Evolutionary conservation across 352 stramenopile genomes (phyloP), one percentile per base, ranked within the genome.

Genomic region (Poterioochromonas sp.): DNA sequence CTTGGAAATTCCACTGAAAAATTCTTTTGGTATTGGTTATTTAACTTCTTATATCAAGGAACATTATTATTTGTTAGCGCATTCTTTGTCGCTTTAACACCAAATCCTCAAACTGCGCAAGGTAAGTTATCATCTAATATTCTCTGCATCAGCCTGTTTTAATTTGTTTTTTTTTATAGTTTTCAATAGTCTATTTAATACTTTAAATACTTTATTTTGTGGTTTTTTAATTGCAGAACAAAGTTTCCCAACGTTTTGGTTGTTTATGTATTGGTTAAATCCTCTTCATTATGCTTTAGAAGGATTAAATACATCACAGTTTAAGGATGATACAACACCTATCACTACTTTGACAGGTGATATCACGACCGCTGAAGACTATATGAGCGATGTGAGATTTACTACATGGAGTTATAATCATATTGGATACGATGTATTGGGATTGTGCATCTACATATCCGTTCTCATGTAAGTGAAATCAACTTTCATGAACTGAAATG

Each of bases 171-270:
- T 20, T 53, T 20, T 53, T 53, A 20, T 88, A 95, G 78, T 87
- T 90, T 63, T 84, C 94, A 81, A 80, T 5, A 82, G 82, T 34
- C 80, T 83, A 34, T 71, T 89, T 35, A 22, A 89, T 15, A 49
- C 44, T 53, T 32, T 78, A 15, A 34, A 20, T 3, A 86, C 39
- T 32, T 37, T 84, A 35, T 84, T 85, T 58, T 68, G 58, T 35
- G 58, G 58, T 26, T 68, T 68, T 26, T 35, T 68, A 18, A 68
- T 68, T 26, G 26, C 26, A 18, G 12, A 68, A 39, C 12, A 68
- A 18, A 68, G 34, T 26, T 68, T 40, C 34, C 58, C 58, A 8
- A 32, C 58, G 12, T 68, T 68, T 26, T 68, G 58, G 58, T 40
- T 39, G 58, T 68, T 68, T 26, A 35, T 68, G 29, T 68, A 68